Percentiles rank a stretch among this genome's conserved stretches.
phyloP scores from a whole-genome alignment of 306 rosid species.

The Trifolium dubium region DNA sequence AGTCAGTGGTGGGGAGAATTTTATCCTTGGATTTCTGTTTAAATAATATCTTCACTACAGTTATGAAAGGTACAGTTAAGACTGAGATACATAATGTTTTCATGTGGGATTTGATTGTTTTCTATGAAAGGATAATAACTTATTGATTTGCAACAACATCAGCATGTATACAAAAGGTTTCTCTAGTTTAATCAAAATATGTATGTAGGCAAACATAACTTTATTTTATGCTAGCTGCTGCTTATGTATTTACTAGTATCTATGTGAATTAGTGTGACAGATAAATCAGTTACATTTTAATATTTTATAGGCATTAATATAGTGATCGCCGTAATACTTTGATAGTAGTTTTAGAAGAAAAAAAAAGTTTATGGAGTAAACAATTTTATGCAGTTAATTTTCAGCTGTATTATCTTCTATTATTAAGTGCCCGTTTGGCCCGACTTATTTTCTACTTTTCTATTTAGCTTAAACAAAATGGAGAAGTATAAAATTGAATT shows the following conservation, averaged over 20 bases:
- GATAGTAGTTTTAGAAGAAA: no score
- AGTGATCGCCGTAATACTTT: no score
- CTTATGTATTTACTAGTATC: not conserved
- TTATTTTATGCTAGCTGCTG: not conserved
- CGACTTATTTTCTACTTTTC: no score
- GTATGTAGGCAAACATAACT: not conserved
- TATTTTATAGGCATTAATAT: no score
- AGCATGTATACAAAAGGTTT: not conserved
- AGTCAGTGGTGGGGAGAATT: constrained; percentile 51
- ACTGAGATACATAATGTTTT: constrained; percentile 26
- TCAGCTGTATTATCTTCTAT: no score
- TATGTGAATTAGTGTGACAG: no score
- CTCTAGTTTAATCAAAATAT: not conserved
- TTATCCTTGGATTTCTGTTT: constrained; percentile 54
- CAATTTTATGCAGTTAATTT: no score
- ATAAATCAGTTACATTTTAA: no score
- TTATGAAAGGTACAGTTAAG: constrained; percentile 54
- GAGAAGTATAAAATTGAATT: no score
- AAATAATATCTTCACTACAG: constrained; percentile 53
- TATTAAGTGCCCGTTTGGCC: no score
- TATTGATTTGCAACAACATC: constrained; percentile 26
- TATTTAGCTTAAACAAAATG: no score
- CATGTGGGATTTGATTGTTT: constrained; percentile 25
- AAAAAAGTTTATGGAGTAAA: no score
- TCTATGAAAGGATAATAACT: constrained; percentile 26